Percentiles rank a stretch among this genome's conserved stretches.
These are phyloP conservation scores for Peronospora farinosa DNA, from an alignment of 352 stramenopile genomes.

Conservation along the genomic window DNA sequence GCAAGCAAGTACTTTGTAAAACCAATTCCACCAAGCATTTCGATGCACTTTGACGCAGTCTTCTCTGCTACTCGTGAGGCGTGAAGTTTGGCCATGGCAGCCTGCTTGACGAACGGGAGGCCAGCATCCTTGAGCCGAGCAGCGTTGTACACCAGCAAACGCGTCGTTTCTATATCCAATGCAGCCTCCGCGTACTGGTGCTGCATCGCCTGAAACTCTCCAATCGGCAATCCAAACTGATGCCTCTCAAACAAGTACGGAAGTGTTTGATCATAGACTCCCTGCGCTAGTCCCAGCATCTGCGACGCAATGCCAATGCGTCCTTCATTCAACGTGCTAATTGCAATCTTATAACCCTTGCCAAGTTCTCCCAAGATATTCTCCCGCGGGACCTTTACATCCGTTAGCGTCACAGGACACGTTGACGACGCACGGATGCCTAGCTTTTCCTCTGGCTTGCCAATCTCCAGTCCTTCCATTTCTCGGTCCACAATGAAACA, in stretches of 20 bases:
- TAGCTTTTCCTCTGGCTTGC: constrained; percentile 94
- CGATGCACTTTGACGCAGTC: constrained; percentile 93
- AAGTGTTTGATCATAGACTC: constrained; percentile 92
- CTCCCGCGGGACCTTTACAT: constrained; percentile 90
- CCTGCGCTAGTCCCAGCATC: constrained; percentile 94
- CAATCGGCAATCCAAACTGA: constrained; percentile 92
- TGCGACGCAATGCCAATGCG: constrained; percentile 97
- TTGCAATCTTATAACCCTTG: constrained; percentile 96
- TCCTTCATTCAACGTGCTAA: constrained; percentile 94
- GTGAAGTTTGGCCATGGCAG: constrained; percentile 95
- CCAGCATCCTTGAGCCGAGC: constrained; percentile 91
- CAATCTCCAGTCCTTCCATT: constrained; percentile 88
- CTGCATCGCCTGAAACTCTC: constrained; percentile 95
- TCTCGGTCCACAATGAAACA: constrained; percentile 96
- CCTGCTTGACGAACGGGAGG: constrained; percentile 94
- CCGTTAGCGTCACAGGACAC: constrained; percentile 90
- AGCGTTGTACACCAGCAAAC: constrained; percentile 92
- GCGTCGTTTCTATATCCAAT: constrained; percentile 90
- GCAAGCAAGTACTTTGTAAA: constrained; percentile 92
- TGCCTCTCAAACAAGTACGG: constrained; percentile 95
- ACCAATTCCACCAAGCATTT: constrained; percentile 92
- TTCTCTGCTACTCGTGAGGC: constrained; percentile 92
- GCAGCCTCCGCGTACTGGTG: constrained; percentile 94
- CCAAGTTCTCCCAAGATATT: constrained; percentile 92
- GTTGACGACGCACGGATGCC: constrained; percentile 94